Evolutionary conservation across 805 yeast species (phyloP), one percentile per base, ranked within the genome.

Genomic region (Saccharomycopsis sp.): DNA sequence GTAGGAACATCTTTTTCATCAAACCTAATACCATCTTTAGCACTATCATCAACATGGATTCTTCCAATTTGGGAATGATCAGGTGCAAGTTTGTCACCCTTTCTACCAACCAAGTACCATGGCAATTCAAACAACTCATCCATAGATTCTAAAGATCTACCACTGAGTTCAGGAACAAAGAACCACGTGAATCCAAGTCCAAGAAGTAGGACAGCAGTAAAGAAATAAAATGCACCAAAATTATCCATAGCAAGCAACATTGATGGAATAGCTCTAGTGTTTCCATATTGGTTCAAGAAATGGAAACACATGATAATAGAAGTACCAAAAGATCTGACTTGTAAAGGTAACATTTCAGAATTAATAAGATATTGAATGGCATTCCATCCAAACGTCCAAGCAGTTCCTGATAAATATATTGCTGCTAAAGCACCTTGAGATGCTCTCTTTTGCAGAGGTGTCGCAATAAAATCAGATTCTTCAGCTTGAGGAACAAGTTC

Each of bases 51-150:
- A 14, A 59, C 56, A 47, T 67, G 65, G 12, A 65, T 63, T 57
- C 53, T 53, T 5, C 29, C 70, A 52, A 77, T 67, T 60, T 75
- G 78, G 29, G 81, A 75, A 65, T 71, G 72, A 64, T 81, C 84
- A 38, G 84, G 84, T 60, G 81, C 78, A 62, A 81, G 71, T 62
- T 72, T 69, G 35, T 78, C 74, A 65, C 84, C 85, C 58, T 70
- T 75, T 70, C 85, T 74, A 52, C 86, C 86, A 63, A 82, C 73
- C 56, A 79, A 63, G 67, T 80, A 79, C 85, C 85, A 82, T 56
- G 85, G 85, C 64, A 79, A 72, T 65, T 68, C 72, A 72, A 80
- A 80, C 51, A 79, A 66, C 56, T 75, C 80, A 62, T 79, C 82
- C 79, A 80, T 77, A 58, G 75, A 69, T 66, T 80, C 84, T 69